Conservation (phyloP, 2,329 filamentous ascomycete genomes). For the Endothia cerciana region DNA sequence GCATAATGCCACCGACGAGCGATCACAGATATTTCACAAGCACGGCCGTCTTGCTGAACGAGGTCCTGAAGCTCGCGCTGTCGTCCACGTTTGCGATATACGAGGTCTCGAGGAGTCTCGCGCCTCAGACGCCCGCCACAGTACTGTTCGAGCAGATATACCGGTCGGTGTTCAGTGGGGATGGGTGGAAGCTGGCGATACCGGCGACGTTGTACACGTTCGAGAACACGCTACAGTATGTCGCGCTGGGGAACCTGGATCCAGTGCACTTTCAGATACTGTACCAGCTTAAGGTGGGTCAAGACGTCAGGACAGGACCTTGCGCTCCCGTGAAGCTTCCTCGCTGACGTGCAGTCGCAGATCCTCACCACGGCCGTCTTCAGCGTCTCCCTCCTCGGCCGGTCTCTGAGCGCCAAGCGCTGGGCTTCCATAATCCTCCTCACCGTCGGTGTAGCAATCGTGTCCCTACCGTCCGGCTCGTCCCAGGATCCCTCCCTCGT, state of each 20-base stretch:
- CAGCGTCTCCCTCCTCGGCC: constrained; percentile 76
- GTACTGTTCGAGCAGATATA: constrained; percentile 80
- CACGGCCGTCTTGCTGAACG: constrained; percentile 91
- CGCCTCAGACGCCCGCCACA: constrained; percentile 78
- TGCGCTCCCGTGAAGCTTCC: background rate
- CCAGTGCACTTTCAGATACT: constrained; percentile 92
- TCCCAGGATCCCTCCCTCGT: constrained; percentile 56
- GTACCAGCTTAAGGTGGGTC: constrained; percentile 81
- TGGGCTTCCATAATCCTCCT: constrained; percentile 83
- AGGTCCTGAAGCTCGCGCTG: constrained; percentile 86
- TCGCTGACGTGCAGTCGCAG: constrained; percentile 39
- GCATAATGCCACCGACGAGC: constrained; percentile 83
- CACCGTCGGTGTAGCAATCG: constrained; percentile 80
- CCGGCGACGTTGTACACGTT: constrained; percentile 88
- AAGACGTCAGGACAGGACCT: no score
- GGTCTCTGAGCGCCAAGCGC: constrained; percentile 70
- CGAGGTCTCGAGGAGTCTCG: constrained; percentile 78
- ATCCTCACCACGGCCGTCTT: constrained; percentile 90
- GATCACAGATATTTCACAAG: constrained; percentile 91
- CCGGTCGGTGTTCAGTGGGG: constrained; percentile 80
- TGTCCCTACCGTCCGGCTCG: constrained; percentile 71
- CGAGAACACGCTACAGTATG: constrained; percentile 92
- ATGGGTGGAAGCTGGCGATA: constrained; percentile 93
- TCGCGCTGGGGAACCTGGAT: constrained; percentile 87
- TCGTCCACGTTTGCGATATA: constrained; percentile 86